phyloP scores from a whole-genome alignment of 306 rosid genomes.

The Corylus avellana region DNA sequence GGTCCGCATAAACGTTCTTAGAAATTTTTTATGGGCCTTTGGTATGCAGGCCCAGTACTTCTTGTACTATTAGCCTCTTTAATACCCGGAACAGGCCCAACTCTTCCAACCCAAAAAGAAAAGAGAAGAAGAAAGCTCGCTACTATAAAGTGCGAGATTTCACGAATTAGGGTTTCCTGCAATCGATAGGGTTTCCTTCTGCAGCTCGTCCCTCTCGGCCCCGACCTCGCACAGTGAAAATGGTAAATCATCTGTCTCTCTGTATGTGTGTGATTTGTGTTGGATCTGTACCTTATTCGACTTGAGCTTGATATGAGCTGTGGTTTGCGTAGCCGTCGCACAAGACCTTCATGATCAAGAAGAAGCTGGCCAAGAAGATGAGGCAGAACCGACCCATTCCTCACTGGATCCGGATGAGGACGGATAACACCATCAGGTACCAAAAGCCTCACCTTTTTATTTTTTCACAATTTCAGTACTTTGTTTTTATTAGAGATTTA shows the following conservation, averaged over 20 bases:
- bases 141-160: slow-evolving; percentile 1
- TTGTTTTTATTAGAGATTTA: neutral
- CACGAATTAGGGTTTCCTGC: neutral
- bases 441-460: too few relatives aligned
- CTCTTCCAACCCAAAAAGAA: too few relatives aligned
- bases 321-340: slow-evolving; percentile 66
- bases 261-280: neutral
- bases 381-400: slow-evolving; percentile 91
- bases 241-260: slow-evolving; percentile 32
- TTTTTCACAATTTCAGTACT: neutral
- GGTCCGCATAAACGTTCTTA: neutral
- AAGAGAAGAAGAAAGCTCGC: too few relatives aligned
- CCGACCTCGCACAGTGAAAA: slow-evolving; percentile 36
- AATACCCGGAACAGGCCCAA: neutral
- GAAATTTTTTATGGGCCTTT: neutral
- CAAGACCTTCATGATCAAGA: slow-evolving; percentile 88
- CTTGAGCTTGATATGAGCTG: neutral
- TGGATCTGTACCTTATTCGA: neutral
- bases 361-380: slow-evolving; percentile 95
- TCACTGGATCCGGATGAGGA: slow-evolving; percentile 83
- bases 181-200: slow-evolving; percentile 25
- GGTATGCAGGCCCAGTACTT: neutral
- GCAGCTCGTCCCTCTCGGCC: slow-evolving; percentile 21
- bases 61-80: neutral
- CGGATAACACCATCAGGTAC: slow-evolving; percentile 80